Evolutionary conservation across 169 alveolate genomes (phyloP), one percentile per base, ranked within the genome.

Genomic region (Plasmodium chabaudi): DNA sequence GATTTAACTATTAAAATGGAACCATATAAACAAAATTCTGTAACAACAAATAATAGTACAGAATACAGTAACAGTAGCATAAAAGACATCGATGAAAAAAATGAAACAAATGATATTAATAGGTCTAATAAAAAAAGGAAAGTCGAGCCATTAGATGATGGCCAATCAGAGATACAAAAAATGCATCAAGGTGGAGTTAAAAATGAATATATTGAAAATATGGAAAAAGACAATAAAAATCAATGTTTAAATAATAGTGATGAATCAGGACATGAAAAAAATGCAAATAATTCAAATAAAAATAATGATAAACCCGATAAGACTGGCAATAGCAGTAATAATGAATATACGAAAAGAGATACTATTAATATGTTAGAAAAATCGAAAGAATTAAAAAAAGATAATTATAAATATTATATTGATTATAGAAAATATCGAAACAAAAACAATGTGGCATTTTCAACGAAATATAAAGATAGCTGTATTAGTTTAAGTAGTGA

Each of bases 391-490:
- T 42, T 13, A 9, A 67, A 79, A 49, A 79, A 79, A 39, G 82
- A 79, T n/a, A 79, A 60, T 70, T 15, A 21, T 17, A 79, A 79
- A 64, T 55, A 79, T 79, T 79, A 65, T 64, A 15, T 65, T 53
- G 89, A 79, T 65, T 79, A 79, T 64, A 67, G 64, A 17, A 77
- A 77, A 27, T 84, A 84, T 57, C 23, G 87, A 19, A 69, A 17
- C 19, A 84, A 69, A 61, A 56, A 70, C n/a, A 57, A 70, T 69
- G 91, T 84, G 23, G 56, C 91, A 1, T 84, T 84, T 61, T 84
- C 91, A 9, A 84, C 68, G 47, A 84, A 84, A 63, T 84, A 84
- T 57, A 84, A 84, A 69, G 91, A 84, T 72, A 70, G 84, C 53
- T 69, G 56, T 56, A 34, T 84, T 23, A 68, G 49, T 23, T 47